Percentiles rank a stretch among this genome's conserved stretches.
phyloP scores from a whole-genome alignment of 331 rosid species.

The Dryas integrifolia region DNA sequence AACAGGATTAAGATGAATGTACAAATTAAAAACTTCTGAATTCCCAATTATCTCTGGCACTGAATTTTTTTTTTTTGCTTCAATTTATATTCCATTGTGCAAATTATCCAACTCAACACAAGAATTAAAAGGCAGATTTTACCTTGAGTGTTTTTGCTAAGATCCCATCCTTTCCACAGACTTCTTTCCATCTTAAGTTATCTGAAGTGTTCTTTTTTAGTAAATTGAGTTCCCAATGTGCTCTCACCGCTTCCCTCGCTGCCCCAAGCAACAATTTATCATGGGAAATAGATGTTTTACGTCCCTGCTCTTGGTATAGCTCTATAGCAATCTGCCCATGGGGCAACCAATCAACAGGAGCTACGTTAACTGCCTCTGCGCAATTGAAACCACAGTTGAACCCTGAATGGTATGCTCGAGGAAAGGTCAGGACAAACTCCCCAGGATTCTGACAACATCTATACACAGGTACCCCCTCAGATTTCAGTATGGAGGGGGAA shows the following conservation, averaged over 20 bases:
- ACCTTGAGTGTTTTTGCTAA: slow-evolving; percentile 84
- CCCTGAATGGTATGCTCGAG: slow-evolving; percentile 97
- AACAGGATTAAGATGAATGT: not conserved
- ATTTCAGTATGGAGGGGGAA: slow-evolving; percentile 83
- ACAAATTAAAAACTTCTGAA: not conserved
- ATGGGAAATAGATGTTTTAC: slow-evolving; percentile 95
- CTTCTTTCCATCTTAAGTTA: slow-evolving; percentile 79
- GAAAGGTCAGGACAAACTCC: slow-evolving; percentile 94
- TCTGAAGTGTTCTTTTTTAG: slow-evolving; percentile 66
- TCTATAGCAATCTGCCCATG: slow-evolving; percentile 92
- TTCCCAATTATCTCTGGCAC: slow-evolving; percentile 1
- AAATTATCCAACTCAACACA: slow-evolving; percentile 10
- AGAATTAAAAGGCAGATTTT: slow-evolving; percentile 27
- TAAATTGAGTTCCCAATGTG: slow-evolving; percentile 90
- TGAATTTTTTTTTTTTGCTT: not conserved
- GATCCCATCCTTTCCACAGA: slow-evolving; percentile 86
- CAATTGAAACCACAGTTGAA: slow-evolving; percentile 99
- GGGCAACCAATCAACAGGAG: slow-evolving; percentile 98
- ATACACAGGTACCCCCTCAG: slow-evolving; percentile 91
- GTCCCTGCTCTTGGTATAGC: slow-evolving; percentile 77
- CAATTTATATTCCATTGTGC: not conserved
- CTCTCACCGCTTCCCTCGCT: slow-evolving; percentile 94
- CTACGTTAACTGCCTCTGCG: slow-evolving; percentile 99
- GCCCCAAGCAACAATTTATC: slow-evolving; percentile 97
- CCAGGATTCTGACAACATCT: slow-evolving; percentile 96